Base-by-base conservation (phyloP, 2,329 filamentous ascomycete species). In the Paramyrothecium sp. region DNA sequence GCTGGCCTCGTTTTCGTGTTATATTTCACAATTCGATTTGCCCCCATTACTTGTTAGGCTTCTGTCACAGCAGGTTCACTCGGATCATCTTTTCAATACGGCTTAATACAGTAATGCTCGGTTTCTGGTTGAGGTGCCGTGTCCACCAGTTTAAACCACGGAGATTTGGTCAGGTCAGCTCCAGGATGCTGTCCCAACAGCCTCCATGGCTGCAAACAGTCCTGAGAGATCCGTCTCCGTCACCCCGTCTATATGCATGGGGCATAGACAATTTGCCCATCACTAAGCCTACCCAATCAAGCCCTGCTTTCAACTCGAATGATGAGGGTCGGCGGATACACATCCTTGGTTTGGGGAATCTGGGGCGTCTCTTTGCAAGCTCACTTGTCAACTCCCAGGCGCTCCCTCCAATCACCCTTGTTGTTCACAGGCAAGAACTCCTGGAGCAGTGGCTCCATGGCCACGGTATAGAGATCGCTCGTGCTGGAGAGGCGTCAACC, bases 281-380 rank as follows among this genome's bases (percentile, higher is more conserved):
- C 38, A 19, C 17, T 41, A 20, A n/a, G 12, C 8, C 11, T 16
- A 20, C 54, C 17, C 41, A 23, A 17, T 53, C 56, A 16, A 30
- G 17, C 16, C 51, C 51, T 54, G 52, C 54, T 7, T 44, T 4
- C 20, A n/a, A 19, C 11, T 4, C 47, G 57, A 19, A 4, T 20
- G 61, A 63, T 55, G 54, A 58, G 7, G 52, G 68, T 38, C 69
- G 69, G n/a, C 81, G 87, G 34, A 88, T 96, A 60, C 86, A 95
- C 67, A 81, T 97, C 51, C 76, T 97, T 3, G 93, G 94, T 12
- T 70, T 90, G 12, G 93, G 93, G 38, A 96, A 92, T 68, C 79
- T 97, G 13, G 93, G 92, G 16, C 86, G 86, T 48, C 84, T 97
- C 23, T 85, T 93, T 61, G 92, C 93, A 23, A 87, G 89, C 68